Conservation (phyloP, 2,329 filamentous ascomycete genomes). For the Beauveria brongniartii region DNA sequence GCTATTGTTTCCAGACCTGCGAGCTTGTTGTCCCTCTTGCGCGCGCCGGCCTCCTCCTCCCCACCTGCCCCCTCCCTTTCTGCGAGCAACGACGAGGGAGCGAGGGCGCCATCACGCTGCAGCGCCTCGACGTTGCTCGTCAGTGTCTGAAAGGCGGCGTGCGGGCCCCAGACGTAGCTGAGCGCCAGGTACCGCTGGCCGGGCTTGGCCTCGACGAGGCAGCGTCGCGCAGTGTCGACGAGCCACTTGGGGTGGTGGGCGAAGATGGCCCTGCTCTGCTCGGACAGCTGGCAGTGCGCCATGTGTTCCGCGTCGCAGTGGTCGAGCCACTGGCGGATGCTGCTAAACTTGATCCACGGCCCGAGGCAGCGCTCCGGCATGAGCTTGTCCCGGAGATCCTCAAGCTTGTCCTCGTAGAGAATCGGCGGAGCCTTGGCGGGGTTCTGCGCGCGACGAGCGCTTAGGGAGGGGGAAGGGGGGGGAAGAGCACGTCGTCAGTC, state of each 20-base stretch:
- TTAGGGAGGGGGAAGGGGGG: background rate
- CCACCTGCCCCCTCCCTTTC: background rate
- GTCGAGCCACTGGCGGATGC: slow-evolving; percentile 8
- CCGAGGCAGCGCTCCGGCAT: slow-evolving; percentile 9
- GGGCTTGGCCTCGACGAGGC: background rate
- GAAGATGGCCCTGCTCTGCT: background rate
- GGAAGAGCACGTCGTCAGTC: background rate
- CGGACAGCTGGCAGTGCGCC: background rate
- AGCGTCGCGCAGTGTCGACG: slow-evolving; percentile 1
- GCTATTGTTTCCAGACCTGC: background rate
- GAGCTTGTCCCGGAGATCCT: slow-evolving; percentile 6
- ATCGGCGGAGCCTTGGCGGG: background rate
- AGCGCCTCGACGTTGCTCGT: slow-evolving; percentile 3
- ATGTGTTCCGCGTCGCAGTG: slow-evolving; percentile 3
- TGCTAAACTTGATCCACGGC: slow-evolving; percentile 1
- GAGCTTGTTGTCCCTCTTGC: background rate
- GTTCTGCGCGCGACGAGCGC: background rate
- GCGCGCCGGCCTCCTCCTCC: background rate
- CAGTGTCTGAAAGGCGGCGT: slow-evolving; percentile 1
- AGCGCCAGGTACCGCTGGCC: slow-evolving; percentile 14
- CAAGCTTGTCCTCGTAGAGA: slow-evolving; percentile 9
- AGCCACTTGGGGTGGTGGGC: slow-evolving; percentile 6
- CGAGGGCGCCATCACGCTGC: background rate
- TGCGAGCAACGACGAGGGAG: background rate
- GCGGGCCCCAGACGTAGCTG: slow-evolving; percentile 16